Evolutionary conservation across 2,329 filamentous ascomycete species (phyloP).

Genomic region (Lecanicillium sp.): DNA sequence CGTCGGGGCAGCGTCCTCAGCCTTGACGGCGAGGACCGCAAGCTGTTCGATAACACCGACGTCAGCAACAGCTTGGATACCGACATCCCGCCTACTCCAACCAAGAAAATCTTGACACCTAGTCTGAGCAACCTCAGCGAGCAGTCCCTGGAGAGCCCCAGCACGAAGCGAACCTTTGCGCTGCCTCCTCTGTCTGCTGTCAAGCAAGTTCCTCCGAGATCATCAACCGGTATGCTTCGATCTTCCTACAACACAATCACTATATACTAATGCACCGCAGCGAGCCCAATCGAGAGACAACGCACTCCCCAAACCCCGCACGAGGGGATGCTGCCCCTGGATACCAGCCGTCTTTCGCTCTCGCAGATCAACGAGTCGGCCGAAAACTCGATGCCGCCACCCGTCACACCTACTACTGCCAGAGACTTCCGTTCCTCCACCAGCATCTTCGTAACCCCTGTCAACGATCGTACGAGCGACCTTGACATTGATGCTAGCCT

Average conservation of each 20-base stretch:
- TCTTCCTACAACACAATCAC: constrained; percentile 44
- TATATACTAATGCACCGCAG: constrained; percentile 38
- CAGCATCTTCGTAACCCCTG: constrained; percentile 56
- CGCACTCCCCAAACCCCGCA: constrained; percentile 72
- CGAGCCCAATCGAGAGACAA: constrained; percentile 54
- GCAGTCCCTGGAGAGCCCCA: constrained; percentile 41
- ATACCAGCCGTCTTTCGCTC: constrained; percentile 78
- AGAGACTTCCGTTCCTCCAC: constrained; percentile 46
- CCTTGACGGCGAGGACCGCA: constrained; percentile 69
- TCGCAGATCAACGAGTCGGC: constrained; percentile 50
- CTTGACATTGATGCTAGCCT: constrained; percentile 69
- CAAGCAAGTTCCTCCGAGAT: constrained; percentile 30
- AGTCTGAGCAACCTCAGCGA: constrained; percentile 35
- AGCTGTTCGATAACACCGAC: constrained; percentile 33
- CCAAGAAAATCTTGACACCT: constrained; percentile 57
- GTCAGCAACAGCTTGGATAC: constrained; percentile 28
- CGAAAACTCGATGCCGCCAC: constrained; percentile 38
- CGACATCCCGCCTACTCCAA: constrained; percentile 89
- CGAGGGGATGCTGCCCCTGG: constrained; percentile 66
- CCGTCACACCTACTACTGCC: constrained; percentile 74
- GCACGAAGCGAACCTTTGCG: constrained; percentile 38
- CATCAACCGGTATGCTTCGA: constrained; percentile 42
- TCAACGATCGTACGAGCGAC: constrained; percentile 62
- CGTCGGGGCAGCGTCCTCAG: constrained; percentile 69
- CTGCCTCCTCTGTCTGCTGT: constrained; percentile 38